Percentiles rank a stretch among this genome's conserved stretches.
Conservation (phyloP, 2,329 filamentous ascomycete genomes). For the Acrodontium crateriforme region DNA sequence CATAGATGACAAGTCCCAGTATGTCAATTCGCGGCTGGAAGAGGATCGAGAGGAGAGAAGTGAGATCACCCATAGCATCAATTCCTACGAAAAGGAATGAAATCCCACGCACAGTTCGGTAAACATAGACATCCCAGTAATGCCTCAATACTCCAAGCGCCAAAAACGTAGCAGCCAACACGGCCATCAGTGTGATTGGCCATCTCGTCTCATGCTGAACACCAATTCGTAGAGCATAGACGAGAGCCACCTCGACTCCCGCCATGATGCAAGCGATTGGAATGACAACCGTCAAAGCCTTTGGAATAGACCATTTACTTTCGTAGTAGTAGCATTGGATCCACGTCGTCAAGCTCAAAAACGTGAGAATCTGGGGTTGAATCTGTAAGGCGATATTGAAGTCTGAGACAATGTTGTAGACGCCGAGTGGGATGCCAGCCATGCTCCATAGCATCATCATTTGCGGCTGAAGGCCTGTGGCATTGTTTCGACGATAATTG, state of each 20-base stretch:
- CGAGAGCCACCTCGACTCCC: constrained; percentile 43
- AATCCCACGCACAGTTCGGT: constrained; percentile 54
- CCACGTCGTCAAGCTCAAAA: constrained; percentile 40
- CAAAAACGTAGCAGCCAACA: constrained; percentile 48
- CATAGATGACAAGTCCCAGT: constrained; percentile 53
- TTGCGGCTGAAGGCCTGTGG: constrained; percentile 48
- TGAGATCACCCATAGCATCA: constrained; percentile 54
- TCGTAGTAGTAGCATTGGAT: constrained; percentile 44
- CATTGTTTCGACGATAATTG: constrained; percentile 53
- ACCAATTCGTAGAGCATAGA: constrained; percentile 41
- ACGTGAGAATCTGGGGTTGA: constrained; percentile 43
- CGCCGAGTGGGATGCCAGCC: constrained; percentile 53
- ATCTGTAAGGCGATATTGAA: constrained; percentile 41
- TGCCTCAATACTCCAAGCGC: constrained; percentile 53
- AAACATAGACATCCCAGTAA: constrained; percentile 55
- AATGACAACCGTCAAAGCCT: constrained; percentile 35
- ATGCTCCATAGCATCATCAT: constrained; percentile 63
- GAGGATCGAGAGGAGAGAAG: constrained; percentile 50
- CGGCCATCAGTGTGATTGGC: constrained; percentile 54
- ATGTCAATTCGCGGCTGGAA: constrained; percentile 47
- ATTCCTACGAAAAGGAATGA: constrained; percentile 60
- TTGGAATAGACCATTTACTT: constrained; percentile 40
- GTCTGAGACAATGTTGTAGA: constrained; percentile 42
- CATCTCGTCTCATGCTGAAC: constrained; percentile 36
- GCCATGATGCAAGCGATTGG: constrained; percentile 44